A percentile compares a stretch with the other conserved stretches of the same genome.
These are phyloP conservation scores for Podospora didyma DNA, from an alignment of 495 filamentous ascomycete genomes.

Conservation along the genomic window DNA sequence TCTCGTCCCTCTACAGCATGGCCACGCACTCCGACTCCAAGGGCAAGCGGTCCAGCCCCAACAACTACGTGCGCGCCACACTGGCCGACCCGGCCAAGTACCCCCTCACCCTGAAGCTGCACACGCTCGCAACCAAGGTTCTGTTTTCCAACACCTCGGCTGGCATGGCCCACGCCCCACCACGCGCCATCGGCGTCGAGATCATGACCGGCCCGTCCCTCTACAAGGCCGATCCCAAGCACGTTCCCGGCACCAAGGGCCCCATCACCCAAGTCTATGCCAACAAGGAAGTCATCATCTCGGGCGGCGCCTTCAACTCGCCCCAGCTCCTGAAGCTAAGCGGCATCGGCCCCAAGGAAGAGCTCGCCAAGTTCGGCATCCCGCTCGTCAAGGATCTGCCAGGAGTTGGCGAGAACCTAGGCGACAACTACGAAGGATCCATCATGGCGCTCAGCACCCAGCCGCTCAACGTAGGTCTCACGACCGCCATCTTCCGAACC, in stretches of 20 bases:
- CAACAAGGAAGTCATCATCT: slow-evolving; percentile 49
- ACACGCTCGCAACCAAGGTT: slow-evolving; percentile 36
- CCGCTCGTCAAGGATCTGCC: slow-evolving; percentile 44
- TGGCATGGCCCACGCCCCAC: slow-evolving; percentile 6
- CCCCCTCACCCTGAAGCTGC: slow-evolving; percentile 29
- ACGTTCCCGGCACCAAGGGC: slow-evolving; percentile 17
- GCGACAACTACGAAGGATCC: slow-evolving; percentile 48
- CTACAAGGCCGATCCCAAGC: slow-evolving; percentile 40
- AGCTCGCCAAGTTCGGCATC: slow-evolving; percentile 46
- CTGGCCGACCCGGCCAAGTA: slow-evolving; percentile 25
- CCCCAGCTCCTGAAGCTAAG: slow-evolving; percentile 54
- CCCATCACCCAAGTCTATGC: slow-evolving; percentile 14
- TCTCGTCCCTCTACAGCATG: slow-evolving; percentile 29
- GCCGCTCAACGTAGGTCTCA: slow-evolving; percentile 1
- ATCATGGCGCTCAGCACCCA: slow-evolving; percentile 17
- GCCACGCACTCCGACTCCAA: slow-evolving; percentile 24
- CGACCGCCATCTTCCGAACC: slow-evolving; percentile 26
- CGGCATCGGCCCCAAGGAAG: slow-evolving; percentile 49
- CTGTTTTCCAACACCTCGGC: slow-evolving; percentile 20
- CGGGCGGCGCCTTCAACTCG: slow-evolving; percentile 53
- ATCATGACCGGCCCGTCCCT: slow-evolving; percentile 31
- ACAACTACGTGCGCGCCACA: slow-evolving; percentile 33
- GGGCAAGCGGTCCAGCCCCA: slow-evolving; percentile 27
- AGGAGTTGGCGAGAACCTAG: slow-evolving; percentile 53
- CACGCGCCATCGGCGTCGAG: slow-evolving; percentile 35